These are phyloP conservation scores for Panicum virgatum DNA, from an alignment of 202 grass and related monocot genomes.

Conservation along the genomic window DNA sequence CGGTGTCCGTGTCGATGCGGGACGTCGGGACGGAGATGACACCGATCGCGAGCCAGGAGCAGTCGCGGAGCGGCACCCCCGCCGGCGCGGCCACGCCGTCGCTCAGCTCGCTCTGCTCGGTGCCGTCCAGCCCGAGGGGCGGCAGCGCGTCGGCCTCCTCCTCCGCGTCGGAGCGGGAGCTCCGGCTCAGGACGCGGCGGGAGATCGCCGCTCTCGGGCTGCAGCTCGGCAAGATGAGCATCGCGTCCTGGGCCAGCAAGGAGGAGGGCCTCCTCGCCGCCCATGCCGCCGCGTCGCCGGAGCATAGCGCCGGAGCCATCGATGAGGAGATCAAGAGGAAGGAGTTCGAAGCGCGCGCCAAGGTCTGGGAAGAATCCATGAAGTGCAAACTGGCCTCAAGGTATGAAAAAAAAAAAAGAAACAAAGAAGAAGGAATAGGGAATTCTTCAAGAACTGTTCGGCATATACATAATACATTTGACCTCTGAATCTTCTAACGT, in stretches of 20 bases:
- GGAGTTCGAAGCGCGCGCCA: slow-evolving; percentile 60
- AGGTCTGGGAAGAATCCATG: slow-evolving; percentile 64
- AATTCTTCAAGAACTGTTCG: neutral
- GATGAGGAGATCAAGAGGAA: slow-evolving; percentile 26
- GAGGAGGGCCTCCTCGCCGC: slow-evolving; percentile 36
- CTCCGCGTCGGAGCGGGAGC: slow-evolving; percentile 62
- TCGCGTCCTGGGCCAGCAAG: slow-evolving; percentile 94
- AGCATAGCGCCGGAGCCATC: slow-evolving; percentile 10
- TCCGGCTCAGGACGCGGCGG: slow-evolving; percentile 71
- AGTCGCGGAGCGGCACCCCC: slow-evolving; percentile 77
- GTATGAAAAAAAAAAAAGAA: neutral
- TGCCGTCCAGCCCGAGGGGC: slow-evolving; percentile 57
- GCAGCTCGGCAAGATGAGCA: slow-evolving; percentile 88
- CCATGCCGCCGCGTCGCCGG: slow-evolving; percentile 23
- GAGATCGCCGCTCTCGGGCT: slow-evolving; percentile 88
- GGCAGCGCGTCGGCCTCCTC: slow-evolving; percentile 39
- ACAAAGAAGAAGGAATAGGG: neutral
- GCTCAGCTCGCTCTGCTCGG: slow-evolving; percentile 76
- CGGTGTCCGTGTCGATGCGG: slow-evolving; percentile 78
- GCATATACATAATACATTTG: neutral
- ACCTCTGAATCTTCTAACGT: neutral
- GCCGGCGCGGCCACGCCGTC: slow-evolving; percentile 58
- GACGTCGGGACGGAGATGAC: slow-evolving; percentile 98
- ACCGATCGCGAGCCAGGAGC: slow-evolving; percentile 82
- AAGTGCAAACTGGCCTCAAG: slow-evolving; percentile 63